Evolutionary conservation across 306 rosid species (phyloP).

Genomic region (Luffa aegyptiaca): DNA sequence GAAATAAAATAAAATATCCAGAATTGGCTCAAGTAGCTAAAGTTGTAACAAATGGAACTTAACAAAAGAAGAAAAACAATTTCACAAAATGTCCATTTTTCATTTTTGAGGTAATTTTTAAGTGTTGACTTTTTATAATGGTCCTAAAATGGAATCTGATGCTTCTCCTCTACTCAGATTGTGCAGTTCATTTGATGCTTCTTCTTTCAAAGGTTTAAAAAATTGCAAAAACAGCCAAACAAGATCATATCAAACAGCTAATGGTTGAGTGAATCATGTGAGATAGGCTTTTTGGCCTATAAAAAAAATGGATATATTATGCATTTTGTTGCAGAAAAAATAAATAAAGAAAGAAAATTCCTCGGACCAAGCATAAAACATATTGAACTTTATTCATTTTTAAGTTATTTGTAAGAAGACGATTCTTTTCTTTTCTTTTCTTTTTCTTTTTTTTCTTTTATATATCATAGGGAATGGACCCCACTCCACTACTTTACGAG

Average conservation of each 20-base stretch:
- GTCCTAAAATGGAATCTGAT: background rate
- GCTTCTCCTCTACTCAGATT: background rate
- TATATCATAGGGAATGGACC: background rate
- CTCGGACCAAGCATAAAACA: background rate
- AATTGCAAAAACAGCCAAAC: background rate
- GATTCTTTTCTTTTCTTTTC: background rate
- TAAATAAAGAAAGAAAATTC: background rate
- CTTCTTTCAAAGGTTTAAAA: background rate
- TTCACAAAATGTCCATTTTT: background rate
- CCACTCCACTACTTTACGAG: background rate
- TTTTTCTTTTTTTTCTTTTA: background rate
- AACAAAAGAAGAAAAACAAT: background rate
- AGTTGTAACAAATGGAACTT: background rate
- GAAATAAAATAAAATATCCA: background rate
- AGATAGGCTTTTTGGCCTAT: background rate
- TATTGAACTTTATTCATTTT: background rate
- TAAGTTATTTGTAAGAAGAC: background rate
- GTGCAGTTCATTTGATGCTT: background rate
- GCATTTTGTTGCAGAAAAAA: background rate
- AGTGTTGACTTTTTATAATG: conserved; percentile 3
- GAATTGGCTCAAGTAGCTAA: background rate
- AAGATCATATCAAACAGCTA: background rate
- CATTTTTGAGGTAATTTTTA: background rate
- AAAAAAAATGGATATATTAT: background rate
- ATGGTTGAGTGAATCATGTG: background rate